Base-by-base conservation (phyloP, 345 rosid genomes). In the Eucalyptus marginata region DNA sequence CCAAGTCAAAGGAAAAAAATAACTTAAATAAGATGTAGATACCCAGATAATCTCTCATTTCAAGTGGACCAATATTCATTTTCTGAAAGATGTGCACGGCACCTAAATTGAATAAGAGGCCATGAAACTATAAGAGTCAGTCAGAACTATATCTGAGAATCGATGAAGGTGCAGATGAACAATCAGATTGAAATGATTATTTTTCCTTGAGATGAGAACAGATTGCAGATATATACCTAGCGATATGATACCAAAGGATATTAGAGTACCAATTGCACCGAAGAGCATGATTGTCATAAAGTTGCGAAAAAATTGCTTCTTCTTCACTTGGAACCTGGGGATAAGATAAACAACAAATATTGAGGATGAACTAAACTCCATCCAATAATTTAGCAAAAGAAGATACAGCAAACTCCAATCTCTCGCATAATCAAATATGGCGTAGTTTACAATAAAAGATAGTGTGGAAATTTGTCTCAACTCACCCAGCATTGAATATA, bases 251-350 rank as follows among this genome's bases (percentile, higher is more conserved):
- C 89, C 90, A 13, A 91, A 91, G 87, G 95, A 93, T 88, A 93
- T 90, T 68, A 93, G 90, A 85, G 95, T 93, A 49, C 95, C 95
- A 86, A 93, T 68, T 9, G 93, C 94, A 44, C 95, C 95, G 52
- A 93, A 93, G 51, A 93, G 91, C 86, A 91, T 90, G 81, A 93
- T 92, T 18, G 94, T 93, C 91, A 91, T 87, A 88, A 93, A 93
- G 89, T 93, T 93, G 81, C 93, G 92, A 71, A 93, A 93, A 86
- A 93, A 93, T 36, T 91, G 94, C 90, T 93, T 93, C 94, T 93
- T 93, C 90, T 93, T 93, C 88, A 93, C 95, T 71, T 92, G 95
- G 88, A 93, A 93, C 62, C 95, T 93, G 90, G 22, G 25, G 54
- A 33, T 15, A 22, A 47, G 33, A 52, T 49, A 16, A 40, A 80